Percentiles rank a stretch among this genome's conserved stretches.
Conservation (phyloP, 805 yeast genomes). For the Sugiyamaella americana region DNA sequence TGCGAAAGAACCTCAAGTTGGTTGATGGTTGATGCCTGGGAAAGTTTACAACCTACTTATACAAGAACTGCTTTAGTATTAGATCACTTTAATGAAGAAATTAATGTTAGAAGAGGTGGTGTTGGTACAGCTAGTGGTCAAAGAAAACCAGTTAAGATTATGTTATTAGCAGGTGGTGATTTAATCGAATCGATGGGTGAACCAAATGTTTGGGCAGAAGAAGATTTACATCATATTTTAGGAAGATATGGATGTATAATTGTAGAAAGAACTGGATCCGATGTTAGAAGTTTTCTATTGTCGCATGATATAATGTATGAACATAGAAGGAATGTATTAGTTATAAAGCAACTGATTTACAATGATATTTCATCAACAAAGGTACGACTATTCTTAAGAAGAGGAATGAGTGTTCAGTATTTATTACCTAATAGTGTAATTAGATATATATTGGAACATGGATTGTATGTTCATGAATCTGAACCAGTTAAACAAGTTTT, state of each 20-base stretch:
- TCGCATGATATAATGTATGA: slow-evolving; percentile 97
- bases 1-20: slow-evolving; percentile 95
- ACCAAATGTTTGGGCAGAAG: slow-evolving; percentile 98
- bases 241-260: slow-evolving; percentile 96
- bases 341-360: slow-evolving; percentile 91
- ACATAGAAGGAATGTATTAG: slow-evolving; percentile 85
- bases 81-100: slow-evolving; percentile 94
- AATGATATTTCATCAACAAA: slow-evolving; percentile 95
- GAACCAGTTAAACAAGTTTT: slow-evolving; percentile 91
- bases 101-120: slow-evolving; percentile 86
- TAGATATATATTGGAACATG: slow-evolving; percentile 89
- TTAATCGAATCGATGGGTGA: slow-evolving; percentile 99
- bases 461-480: slow-evolving; percentile 72
- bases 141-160: slow-evolving; percentile 78
- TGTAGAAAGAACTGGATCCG: slow-evolving; percentile 94
- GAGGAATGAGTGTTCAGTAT: slow-evolving; percentile 97
- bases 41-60: slow-evolving; percentile 81
- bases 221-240: slow-evolving; percentile 86
- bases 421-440: slow-evolving; percentile 90
- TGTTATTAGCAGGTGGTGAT: slow-evolving; percentile 97
- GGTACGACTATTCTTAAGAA: slow-evolving; percentile 81
- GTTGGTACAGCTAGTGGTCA: slow-evolving; percentile 44
- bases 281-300: slow-evolving; percentile 84
- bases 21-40: slow-evolving; percentile 99
- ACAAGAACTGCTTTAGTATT: slow-evolving; percentile 92